phyloP scores from a whole-genome alignment of 1,139 yeast genomes.

The Debaryomyces udenii region DNA sequence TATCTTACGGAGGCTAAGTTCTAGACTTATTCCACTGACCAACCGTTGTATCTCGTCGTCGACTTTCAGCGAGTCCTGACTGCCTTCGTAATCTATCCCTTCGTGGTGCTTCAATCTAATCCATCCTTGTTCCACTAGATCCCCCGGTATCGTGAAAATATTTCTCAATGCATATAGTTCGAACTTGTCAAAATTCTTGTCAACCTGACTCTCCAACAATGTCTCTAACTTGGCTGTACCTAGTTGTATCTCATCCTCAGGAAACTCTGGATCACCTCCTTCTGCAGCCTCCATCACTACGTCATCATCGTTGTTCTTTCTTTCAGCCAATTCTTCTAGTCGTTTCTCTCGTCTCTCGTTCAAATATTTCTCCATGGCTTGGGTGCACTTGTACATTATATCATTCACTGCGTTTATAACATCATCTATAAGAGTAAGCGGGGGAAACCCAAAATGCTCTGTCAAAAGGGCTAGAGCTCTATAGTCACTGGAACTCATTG shows the following conservation, averaged over 20 bases:
- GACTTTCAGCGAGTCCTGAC: conserved; percentile 24
- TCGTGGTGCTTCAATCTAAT: conserved; percentile 71
- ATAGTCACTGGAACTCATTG: conserved; percentile 32
- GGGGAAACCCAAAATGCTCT: conserved; percentile 87
- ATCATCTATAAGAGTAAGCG: conserved; percentile 84
- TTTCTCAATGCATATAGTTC: conserved; percentile 83
- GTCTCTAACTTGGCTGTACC: conserved; percentile 87
- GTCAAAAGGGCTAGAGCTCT: conserved; percentile 65
- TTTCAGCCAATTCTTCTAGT: conserved; percentile 14
- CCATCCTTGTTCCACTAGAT: conserved; percentile 69
- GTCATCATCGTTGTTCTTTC: conserved; percentile 21
- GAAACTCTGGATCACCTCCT: conserved; percentile 4
- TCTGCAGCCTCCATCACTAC: conserved; percentile 18
- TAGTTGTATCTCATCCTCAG: conserved; percentile 57
- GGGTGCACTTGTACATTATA: conserved; percentile 79
- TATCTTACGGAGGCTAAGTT: conserved; percentile 46
- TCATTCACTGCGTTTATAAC: conserved; percentile 88
- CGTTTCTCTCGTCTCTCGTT: conserved; percentile 31
- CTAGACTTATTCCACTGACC: conserved; percentile 46
- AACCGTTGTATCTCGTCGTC: conserved; percentile 41
- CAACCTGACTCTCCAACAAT: conserved; percentile 75
- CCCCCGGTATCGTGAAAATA: conserved; percentile 69
- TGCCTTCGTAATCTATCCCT: conserved; percentile 41
- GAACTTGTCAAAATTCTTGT: conserved; percentile 81
- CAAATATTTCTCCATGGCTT: conserved; percentile 74